phyloP scores from a whole-genome alignment of 2,329 filamentous ascomycete species.

The Chrysoporthe puriensis region DNA sequence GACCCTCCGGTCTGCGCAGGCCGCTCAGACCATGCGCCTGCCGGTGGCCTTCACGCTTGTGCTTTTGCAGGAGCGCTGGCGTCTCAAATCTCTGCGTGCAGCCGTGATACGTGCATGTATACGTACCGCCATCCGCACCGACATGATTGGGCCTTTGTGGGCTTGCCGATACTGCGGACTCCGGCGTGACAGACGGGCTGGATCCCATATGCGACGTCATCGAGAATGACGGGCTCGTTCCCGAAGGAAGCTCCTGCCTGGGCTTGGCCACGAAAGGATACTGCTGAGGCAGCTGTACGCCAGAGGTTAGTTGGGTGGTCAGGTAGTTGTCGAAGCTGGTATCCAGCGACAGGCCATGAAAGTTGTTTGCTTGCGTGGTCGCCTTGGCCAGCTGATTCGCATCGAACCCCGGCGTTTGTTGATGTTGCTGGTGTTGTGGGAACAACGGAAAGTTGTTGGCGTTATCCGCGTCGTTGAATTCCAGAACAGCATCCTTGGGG shows the following conservation, averaged over 20 bases:
- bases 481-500: constrained; percentile 86
- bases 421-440: constrained; percentile 46
- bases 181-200: constrained; percentile 44
- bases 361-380: constrained; percentile 32
- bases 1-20: constrained; percentile 37
- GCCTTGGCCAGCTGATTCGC: constrained; percentile 45
- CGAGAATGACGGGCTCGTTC: constrained; percentile 38
- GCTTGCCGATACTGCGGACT: constrained; percentile 37
- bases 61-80: constrained; percentile 84
- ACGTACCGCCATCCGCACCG: constrained; percentile 80
- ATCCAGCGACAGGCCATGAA: constrained; percentile 32
- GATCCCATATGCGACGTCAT: constrained; percentile 46
- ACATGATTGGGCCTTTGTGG: constrained; percentile 62
- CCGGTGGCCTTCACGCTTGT: constrained; percentile 92
- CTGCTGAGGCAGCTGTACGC: constrained; percentile 51
- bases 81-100: constrained; percentile 89
- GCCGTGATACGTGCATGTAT: constrained; percentile 94
- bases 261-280: constrained; percentile 53
- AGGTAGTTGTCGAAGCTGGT: constrained; percentile 38
- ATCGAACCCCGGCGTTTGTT: constrained; percentile 47
- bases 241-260: constrained; percentile 44
- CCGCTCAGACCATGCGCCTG: constrained; percentile 63
- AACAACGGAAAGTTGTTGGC: constrained; percentile 76
- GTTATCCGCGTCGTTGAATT: constrained; percentile 77
- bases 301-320: constrained; percentile 39